Base-by-base conservation (phyloP, 1,284 basidiomycete species). In the Gymnopus androsaceus region DNA sequence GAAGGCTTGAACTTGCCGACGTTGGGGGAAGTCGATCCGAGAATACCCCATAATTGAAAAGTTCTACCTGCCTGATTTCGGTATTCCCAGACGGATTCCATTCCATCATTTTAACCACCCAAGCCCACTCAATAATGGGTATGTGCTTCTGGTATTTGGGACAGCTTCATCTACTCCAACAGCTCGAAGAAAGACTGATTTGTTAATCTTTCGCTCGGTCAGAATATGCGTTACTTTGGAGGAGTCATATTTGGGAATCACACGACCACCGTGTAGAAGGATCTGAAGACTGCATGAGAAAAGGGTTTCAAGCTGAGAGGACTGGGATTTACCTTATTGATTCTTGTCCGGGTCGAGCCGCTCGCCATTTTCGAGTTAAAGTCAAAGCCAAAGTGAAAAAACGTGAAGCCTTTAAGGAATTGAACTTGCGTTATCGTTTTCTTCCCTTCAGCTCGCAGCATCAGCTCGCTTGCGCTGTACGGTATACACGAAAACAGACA, bases 371-470 rank as follows among this genome's bases (percentile, higher is more conserved):
- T 27, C 11, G 28, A 33, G 27, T 23, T 71, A 70, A 78, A 74
- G 62, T 88, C 87, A 7, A 77, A 81, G 19, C 83, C 82, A 27
- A 74, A 71, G 62, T 83, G 87, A 63, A 82, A 83, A 40, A 89
- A 81, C 36, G 70, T 71, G 61, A 75, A 79, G 19, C 80, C 83
- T 50, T 70, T 69, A 17, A 88, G 70, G 61, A 76, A 77, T 59
- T 72, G 57, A 36, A 55, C 59, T 56, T 42, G 58, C 53, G 54
- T 51, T 4, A 21, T n/a, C 36, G 15, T 21, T 50, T 41, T 51
- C 47, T 19, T 14, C n/a, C 27, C 19, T 28, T 11, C 11, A 21
- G 42, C 47, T 59, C 56, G 17, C 2, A 52, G 19, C 44, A n/a
- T 57, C 60, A 58, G 49, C 31, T 42, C 66, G 59, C 31, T 68